These are phyloP conservation scores for Epichloe sylvatica DNA, from an alignment of 2,329 filamentous ascomycete species.

Conservation along the genomic window DNA sequence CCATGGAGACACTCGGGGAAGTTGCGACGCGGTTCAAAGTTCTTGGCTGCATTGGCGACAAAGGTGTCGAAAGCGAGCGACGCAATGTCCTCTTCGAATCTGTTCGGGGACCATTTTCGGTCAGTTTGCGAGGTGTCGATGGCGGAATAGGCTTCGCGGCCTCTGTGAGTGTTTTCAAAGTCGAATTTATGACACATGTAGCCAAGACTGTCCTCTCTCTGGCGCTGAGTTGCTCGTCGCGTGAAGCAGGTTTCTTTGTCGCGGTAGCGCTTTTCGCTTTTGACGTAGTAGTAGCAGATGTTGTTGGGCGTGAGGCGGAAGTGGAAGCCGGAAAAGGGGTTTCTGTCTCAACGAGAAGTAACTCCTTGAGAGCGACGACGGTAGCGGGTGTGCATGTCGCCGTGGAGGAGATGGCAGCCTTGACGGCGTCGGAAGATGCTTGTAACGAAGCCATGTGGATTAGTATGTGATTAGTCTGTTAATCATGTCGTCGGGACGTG, in stretches of 20 bases:
- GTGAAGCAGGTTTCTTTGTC: conserved; percentile 9
- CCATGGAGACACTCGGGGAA: conserved; percentile 29
- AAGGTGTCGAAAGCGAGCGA: conserved; percentile 42
- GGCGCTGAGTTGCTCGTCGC: conserved; percentile 17
- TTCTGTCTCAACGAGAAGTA: conserved; percentile 25
- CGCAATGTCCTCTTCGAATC: conserved; percentile 29
- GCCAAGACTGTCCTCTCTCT: conserved; percentile 53
- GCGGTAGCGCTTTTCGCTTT: conserved; percentile 12
- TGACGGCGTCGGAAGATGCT: conserved; percentile 35
- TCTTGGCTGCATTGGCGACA: conserved; percentile 47
- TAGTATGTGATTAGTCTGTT: conserved; percentile 13
- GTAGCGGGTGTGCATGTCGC: conserved; percentile 39
- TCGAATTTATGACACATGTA: conserved; percentile 57
- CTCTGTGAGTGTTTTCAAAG: conserved; percentile 55
- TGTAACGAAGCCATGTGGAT: conserved; percentile 30
- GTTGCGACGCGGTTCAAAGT: conserved; percentile 47
- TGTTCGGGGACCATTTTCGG: conserved; percentile 21
- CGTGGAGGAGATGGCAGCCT: conserved; percentile 37
- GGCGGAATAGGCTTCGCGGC: conserved; percentile 38
- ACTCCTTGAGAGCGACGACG: conserved; percentile 33
- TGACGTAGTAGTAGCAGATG: conserved; percentile 10
- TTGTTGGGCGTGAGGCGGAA: conserved; percentile 16
- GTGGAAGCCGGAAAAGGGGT: conserved; percentile 12
- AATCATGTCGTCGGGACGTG: conserved; percentile 20
- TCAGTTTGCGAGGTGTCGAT: conserved; percentile 19